These are phyloP conservation scores for Malassezia nana DNA, from an alignment of 1,284 basidiomycete genomes.

Conservation along the genomic window DNA sequence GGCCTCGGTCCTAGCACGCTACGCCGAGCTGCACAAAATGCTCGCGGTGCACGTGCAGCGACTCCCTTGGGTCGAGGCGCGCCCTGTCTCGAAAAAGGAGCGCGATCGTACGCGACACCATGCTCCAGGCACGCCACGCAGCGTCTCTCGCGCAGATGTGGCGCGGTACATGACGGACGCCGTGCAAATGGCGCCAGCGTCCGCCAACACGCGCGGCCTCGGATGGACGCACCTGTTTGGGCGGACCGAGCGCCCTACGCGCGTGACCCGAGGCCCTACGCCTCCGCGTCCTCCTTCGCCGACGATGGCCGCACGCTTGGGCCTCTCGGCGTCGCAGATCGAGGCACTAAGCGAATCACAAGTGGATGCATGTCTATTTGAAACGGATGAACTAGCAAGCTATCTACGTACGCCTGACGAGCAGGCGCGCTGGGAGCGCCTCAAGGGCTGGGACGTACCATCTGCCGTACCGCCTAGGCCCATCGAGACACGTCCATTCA, in stretches of 20 bases:
- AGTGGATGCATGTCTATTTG: slow-evolving; percentile 12
- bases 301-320: slow-evolving; percentile 6
- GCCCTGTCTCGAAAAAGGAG: slow-evolving; percentile 2
- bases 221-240: slow-evolving; percentile 1
- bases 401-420: slow-evolving; percentile 13
- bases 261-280: no score
- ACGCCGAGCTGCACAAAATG: slow-evolving; percentile 13
- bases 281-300: no score
- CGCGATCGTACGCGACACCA: slow-evolving; percentile 7
- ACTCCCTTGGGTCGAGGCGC: slow-evolving; percentile 11
- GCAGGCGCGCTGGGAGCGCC: slow-evolving; percentile 1
- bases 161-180: slow-evolving; percentile 6
- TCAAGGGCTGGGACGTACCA: slow-evolving; percentile 16
- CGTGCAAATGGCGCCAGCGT: slow-evolving; percentile 1
- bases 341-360: slow-evolving; percentile 10
- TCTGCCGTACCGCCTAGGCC: neutral
- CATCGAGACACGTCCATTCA: neutral
- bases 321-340: slow-evolving; percentile 1
- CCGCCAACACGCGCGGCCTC: neutral
- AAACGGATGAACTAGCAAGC: neutral
- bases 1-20: slow-evolving; percentile 13
- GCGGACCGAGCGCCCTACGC: neutral
- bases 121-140: neutral
- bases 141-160: neutral
- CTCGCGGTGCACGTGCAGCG: neutral